phyloP scores from a whole-genome alignment of 2,329 filamentous ascomycete species.

The Colletotrichum horii region DNA sequence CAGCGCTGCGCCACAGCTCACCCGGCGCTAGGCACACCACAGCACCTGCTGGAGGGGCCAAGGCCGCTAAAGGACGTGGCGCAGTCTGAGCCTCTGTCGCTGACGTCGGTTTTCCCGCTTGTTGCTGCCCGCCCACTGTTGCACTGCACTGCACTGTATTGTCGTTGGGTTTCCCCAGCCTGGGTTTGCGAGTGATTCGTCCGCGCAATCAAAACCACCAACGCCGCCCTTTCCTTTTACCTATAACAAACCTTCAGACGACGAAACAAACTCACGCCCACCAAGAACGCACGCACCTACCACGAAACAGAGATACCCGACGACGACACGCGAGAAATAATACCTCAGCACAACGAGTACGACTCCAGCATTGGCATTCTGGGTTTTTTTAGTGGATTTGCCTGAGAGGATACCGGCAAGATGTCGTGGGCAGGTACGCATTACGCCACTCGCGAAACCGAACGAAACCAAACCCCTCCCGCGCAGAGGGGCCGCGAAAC shows the following conservation, averaged over 20 bases:
- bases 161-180: slow-evolving; percentile 12
- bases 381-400: neutral
- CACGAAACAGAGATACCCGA: neutral
- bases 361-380: neutral
- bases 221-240: neutral
- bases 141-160: neutral
- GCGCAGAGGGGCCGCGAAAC: neutral
- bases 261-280: slow-evolving; percentile 1
- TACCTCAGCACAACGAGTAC: neutral
- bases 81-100: slow-evolving; percentile 10
- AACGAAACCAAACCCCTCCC: neutral
- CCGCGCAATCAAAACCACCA: slow-evolving; percentile 18
- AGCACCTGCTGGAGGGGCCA: neutral
- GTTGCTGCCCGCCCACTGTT: neutral
- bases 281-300: neutral
- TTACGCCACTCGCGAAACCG: slow-evolving; percentile 11
- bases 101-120: slow-evolving; percentile 26
- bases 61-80: slow-evolving; percentile 7
- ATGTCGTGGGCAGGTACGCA: slow-evolving; percentile 54
- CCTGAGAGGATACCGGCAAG: slow-evolving; percentile 20
- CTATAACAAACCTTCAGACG: slow-evolving; percentile 5
- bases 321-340: neutral
- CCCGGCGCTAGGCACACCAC: neutral
- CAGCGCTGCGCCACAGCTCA: slow-evolving; percentile 5
- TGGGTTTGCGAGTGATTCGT: slow-evolving; percentile 11